phyloP scores from a whole-genome alignment of 805 yeast genomes.

The Candida hungchunana region DNA sequence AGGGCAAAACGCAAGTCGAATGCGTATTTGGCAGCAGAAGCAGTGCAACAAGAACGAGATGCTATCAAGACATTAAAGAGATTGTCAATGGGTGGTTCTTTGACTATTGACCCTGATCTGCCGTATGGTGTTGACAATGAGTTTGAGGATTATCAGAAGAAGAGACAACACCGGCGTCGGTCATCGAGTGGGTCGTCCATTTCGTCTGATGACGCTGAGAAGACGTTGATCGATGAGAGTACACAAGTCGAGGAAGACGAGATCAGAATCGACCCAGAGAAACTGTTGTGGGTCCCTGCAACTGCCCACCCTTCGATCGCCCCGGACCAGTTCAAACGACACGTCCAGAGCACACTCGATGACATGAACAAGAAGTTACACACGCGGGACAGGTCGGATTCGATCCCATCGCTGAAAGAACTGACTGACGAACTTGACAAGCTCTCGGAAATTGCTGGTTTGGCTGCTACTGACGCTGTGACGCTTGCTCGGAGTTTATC shows the following conservation, averaged over 20 bases:
- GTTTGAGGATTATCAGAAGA: slow-evolving; percentile 26
- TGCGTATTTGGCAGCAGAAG: slow-evolving; percentile 62
- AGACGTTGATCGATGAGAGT: slow-evolving; percentile 12
- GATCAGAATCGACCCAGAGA: slow-evolving; percentile 27
- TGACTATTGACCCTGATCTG: slow-evolving; percentile 65
- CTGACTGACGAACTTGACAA: slow-evolving; percentile 72
- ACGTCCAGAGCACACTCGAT: slow-evolving; percentile 45
- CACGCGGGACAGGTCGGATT: slow-evolving; percentile 11
- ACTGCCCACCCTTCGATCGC: slow-evolving; percentile 90
- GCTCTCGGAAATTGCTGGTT: slow-evolving; percentile 71
- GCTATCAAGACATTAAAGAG: slow-evolving; percentile 72
- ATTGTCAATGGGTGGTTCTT: slow-evolving; percentile 55
- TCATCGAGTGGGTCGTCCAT: slow-evolving; percentile 17
- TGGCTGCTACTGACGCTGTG: slow-evolving; percentile 76
- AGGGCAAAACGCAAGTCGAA: slow-evolving; percentile 38
- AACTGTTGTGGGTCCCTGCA: slow-evolving; percentile 93
- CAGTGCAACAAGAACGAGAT: slow-evolving; percentile 69
- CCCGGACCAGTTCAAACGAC: slow-evolving; percentile 76
- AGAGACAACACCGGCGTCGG: slow-evolving; percentile 17
- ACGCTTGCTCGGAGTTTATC: slow-evolving; percentile 79
- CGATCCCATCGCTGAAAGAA: slow-evolving; percentile 63
- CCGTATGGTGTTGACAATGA: slow-evolving; percentile 39
- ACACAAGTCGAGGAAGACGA: slow-evolving; percentile 7
- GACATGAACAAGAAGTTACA: slow-evolving; percentile 22
- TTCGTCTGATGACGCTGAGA: slow-evolving; percentile 14